Evolutionary conservation across 2,329 filamentous ascomycete genomes (phyloP), one percentile per base, ranked within the genome.

Genomic region (Paraconiothyrium sp.): DNA sequence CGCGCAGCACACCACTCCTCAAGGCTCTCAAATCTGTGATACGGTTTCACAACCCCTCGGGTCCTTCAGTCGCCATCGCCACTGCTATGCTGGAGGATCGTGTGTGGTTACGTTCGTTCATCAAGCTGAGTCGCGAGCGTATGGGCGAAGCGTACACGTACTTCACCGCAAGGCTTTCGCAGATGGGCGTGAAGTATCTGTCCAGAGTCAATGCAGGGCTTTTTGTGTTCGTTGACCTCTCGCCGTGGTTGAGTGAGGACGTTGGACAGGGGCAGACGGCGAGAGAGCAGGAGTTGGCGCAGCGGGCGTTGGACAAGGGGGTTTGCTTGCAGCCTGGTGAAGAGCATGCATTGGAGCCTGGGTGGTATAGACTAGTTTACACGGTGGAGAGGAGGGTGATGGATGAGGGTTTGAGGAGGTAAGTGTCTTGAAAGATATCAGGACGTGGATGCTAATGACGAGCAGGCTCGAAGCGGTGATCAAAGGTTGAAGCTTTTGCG

Each of bases 141-240:
- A 69, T 87, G 1, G 73, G 75, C 0, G 65, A 76, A 3, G 74
- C 79, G 3, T 83, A 85, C 64, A 67, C 67, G 4, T 79, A 80
- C 22, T 77, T 81, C 0, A 77, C 74, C 0, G 44, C 54, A 0
- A 81, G 72, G 4, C 73, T 87, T 16, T 65, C 72, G 9, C 70
- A 75, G 2, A 74, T 83, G 8, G 78, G 80, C 1, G 80, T 88
- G 3, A 71, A 78, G 14, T 85, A 85, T 63, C 77, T 81, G 0
- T 71, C 78, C 0, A 83, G 83, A 0, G 79, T 76, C 4, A 88
- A 87, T 62, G 86, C 86, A 0, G 86, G 84, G 0, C 87, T 88
- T 67, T 89, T 88, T 67, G 63, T 88, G 2, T 88, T 83, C 79
- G 71, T 86, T 2, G 80, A 88, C 67, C 67, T 89, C 1, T 69